Conservation (phyloP, 176 grass and related monocot genomes). For the Otatea glauca region DNA sequence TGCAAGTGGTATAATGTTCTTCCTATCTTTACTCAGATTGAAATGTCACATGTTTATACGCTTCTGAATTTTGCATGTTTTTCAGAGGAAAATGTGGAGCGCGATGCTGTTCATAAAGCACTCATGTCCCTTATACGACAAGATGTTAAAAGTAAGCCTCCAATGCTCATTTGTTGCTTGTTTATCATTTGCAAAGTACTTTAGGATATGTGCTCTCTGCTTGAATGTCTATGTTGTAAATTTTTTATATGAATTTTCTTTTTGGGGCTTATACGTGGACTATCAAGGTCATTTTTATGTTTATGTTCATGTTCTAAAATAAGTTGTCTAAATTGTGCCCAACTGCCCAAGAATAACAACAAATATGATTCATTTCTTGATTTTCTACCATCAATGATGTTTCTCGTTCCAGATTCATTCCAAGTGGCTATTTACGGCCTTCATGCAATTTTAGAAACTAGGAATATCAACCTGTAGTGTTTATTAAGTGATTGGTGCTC, state of each 20-base stretch:
- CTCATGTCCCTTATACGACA: conserved; percentile 93
- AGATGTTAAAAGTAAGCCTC: conserved; percentile 85
- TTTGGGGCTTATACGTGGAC: not conserved
- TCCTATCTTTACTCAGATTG: conserved; percentile 38
- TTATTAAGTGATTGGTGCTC: conserved; percentile 11
- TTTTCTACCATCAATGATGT: conserved; percentile 3
- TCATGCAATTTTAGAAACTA: conserved; percentile 23
- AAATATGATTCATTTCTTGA: conserved; percentile 16
- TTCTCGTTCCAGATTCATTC: conserved; percentile 21
- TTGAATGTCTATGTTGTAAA: not conserved
- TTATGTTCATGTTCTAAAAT: not conserved
- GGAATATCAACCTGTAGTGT: not conserved
- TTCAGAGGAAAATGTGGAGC: conserved; percentile 97
- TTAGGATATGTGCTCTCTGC: conserved; percentile 3
- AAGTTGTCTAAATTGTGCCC: not conserved
- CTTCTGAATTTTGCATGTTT: conserved; percentile 41
- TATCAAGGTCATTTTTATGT: not conserved
- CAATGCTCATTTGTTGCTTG: conserved; percentile 23
- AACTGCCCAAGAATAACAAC: conserved; percentile 10
- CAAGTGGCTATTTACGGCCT: conserved; percentile 14
- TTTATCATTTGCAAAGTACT: conserved; percentile 20
- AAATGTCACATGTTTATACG: conserved; percentile 25
- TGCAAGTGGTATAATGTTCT: conserved; percentile 64
- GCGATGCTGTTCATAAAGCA: conserved; percentile 98
- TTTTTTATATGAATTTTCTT: conserved; percentile 34